These are phyloP conservation scores for Nemania bipapillata DNA, from an alignment of 2,329 filamentous ascomycete species.

Conservation along the genomic window DNA sequence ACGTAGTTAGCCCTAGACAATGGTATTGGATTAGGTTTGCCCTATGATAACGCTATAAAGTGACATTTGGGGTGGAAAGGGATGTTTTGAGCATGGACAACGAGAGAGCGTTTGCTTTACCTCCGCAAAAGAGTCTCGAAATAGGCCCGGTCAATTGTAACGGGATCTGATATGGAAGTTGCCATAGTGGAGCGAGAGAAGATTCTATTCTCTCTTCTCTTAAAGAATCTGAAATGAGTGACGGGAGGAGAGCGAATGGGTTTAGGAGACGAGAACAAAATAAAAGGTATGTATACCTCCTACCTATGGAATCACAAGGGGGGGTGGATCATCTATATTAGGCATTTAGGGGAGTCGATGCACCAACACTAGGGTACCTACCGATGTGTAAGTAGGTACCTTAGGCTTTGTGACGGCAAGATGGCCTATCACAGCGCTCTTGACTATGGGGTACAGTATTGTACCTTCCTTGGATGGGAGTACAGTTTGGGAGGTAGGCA, in stretches of 20 bases:
- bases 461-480: neutral
- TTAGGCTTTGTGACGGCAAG: neutral
- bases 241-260: constrained; percentile 7
- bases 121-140: constrained; percentile 70
- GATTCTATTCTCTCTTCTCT: constrained; percentile 8
- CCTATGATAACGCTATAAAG: constrained; percentile 9
- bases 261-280: constrained; percentile 23
- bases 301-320: constrained; percentile 18
- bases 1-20: constrained; percentile 48
- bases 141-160: constrained; percentile 70
- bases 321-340: constrained; percentile 16
- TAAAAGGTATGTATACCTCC: neutral
- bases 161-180: constrained; percentile 48
- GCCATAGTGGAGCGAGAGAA: constrained; percentile 42
- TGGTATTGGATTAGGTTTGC: constrained; percentile 36
- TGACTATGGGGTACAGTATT: constrained; percentile 1
- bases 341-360: constrained; percentile 18
- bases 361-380: neutral
- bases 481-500: constrained; percentile 2
- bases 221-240: constrained; percentile 1
- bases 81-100: neutral
- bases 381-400: neutral
- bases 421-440: constrained; percentile 2
- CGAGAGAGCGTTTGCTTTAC: constrained; percentile 56
- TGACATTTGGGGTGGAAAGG: neutral